These are phyloP conservation scores for Trichoderma sp. DNA, from an alignment of 2,329 filamentous ascomycete genomes.

Conservation along the genomic window DNA sequence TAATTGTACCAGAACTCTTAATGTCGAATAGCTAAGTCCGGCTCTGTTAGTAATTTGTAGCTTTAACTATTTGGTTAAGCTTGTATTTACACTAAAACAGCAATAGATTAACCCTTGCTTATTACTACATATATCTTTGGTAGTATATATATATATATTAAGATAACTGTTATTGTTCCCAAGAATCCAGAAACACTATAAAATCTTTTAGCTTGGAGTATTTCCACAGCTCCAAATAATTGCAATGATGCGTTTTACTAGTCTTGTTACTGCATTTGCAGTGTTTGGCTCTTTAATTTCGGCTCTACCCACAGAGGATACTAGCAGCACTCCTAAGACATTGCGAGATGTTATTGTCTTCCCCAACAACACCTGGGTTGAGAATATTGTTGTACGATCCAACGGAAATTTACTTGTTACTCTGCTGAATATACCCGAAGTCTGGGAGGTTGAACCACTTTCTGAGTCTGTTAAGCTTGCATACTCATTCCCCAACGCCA, in stretches of 20 bases:
- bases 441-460: neutral
- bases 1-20: too few relatives aligned
- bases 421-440: neutral
- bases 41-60: too few relatives aligned
- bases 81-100: too few relatives aligned
- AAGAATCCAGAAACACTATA: too few relatives aligned
- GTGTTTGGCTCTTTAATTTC: neutral
- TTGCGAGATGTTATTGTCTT: neutral
- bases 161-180: too few relatives aligned
- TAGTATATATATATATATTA: too few relatives aligned
- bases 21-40: too few relatives aligned
- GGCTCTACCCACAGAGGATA: neutral
- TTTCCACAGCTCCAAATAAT: neutral
- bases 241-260: neutral
- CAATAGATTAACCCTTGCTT: too few relatives aligned
- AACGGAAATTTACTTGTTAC: neutral
- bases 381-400: constrained; percentile 35
- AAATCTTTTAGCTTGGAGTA: neutral
- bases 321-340: neutral
- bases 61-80: too few relatives aligned
- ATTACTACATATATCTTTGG: too few relatives aligned
- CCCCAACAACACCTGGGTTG: constrained; percentile 28
- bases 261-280: neutral
- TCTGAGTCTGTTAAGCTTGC: neutral
- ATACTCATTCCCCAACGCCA: neutral